These are phyloP conservation scores for Knufia petricola DNA, from an alignment of 2,329 filamentous ascomycete species.

Conservation along the genomic window DNA sequence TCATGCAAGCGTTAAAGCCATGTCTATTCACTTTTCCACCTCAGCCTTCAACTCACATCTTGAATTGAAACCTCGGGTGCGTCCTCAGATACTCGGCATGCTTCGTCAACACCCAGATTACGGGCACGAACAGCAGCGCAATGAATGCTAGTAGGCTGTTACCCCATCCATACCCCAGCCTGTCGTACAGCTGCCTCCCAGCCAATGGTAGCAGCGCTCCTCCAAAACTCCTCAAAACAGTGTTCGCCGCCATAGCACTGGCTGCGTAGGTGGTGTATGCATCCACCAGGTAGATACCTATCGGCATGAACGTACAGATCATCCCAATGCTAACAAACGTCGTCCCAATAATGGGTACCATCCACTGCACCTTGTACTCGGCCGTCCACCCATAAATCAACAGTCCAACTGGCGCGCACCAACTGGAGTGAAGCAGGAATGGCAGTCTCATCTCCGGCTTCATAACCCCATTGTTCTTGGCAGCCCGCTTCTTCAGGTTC, in stretches of 20 bases:
- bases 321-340: conserved; percentile 68
- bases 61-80: conserved; percentile 25
- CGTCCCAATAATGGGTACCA: conserved; percentile 60
- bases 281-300: conserved; percentile 69
- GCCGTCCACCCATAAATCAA: conserved; percentile 64
- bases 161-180: conserved; percentile 68
- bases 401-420: conserved; percentile 58
- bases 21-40: neutral
- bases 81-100: conserved; percentile 30
- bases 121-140: conserved; percentile 53
- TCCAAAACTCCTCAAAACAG: conserved; percentile 80
- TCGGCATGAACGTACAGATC: conserved; percentile 73
- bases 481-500: conserved; percentile 53
- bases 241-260: conserved; percentile 77
- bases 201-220: conserved; percentile 69
- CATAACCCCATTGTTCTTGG: conserved; percentile 15
- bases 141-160: conserved; percentile 63
- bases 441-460: conserved; percentile 67
- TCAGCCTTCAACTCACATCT: conserved; percentile 17
- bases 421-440: conserved; percentile 71
- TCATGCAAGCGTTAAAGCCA: neutral
- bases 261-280: conserved; percentile 77
- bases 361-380: conserved; percentile 33
- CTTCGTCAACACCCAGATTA: conserved; percentile 29
- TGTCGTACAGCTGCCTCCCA: conserved; percentile 69